Evolutionary conservation across 202 grass and related monocot genomes (phyloP), one percentile per base, ranked within the genome.

Genomic region (Setaria viridis): DNA sequence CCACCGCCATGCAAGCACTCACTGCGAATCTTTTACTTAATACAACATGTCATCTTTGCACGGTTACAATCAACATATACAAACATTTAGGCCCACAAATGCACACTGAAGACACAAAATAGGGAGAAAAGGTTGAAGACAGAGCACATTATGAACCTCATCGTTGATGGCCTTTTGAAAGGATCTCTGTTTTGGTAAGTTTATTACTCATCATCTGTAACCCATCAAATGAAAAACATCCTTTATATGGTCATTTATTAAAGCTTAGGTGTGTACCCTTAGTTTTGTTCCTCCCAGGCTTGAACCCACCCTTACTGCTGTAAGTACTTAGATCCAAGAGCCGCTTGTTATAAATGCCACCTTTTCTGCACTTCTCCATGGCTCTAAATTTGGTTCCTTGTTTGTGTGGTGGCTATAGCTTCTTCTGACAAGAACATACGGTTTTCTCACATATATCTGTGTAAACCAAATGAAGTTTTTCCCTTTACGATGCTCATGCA

Each of bases 101-200:
- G 35, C 70, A 74, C 71, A 72, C 9, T 15, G 7, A 90, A 89
- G 66, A 54, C 65, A 68, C 35, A 66, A 59, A 84, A 81, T 67
- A 87, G 71, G 67, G 93, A 93, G 73, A 98, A 98, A 87, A 79
- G 85, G 47, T 80, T 95, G 88, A 98, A 95, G 75, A 92, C 84
- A 19, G 93, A 92, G 76, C 62, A 91, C 83, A 79, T 87, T 87
- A 67, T 58, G 60, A 79, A 47, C 72, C 50, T 89, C 43, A 81
- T 98, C 37, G 89, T 84, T 76, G 91, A 95, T 68, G 88, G 90
- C 62, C 73, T 98, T 74, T 62, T 30, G 60, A 95, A 91, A 92
- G 91, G 90, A 84, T 98, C 88, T 84, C 88, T 88, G 16, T 85
- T 87, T 46, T 95, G 91, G 95, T 98, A 88, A 93, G 77, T 74